phyloP scores from a whole-genome alignment of 2,329 filamentous ascomycete species.

The Juglanconis sp. region DNA sequence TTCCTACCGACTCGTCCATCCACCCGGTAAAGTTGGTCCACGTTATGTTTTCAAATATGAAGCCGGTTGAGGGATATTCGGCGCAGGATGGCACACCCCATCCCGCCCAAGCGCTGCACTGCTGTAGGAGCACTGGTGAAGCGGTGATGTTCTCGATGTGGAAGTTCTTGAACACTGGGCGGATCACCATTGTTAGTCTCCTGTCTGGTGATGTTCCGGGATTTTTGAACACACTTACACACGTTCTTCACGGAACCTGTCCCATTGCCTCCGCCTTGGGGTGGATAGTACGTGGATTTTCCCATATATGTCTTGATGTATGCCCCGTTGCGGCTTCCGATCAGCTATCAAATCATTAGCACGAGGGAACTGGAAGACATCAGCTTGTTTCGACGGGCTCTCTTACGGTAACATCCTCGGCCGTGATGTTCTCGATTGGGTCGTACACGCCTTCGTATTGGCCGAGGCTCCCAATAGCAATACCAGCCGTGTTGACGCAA shows the following conservation, averaged over 20 bases:
- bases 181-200: not conserved
- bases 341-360: not conserved
- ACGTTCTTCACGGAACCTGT: constrained; percentile 8
- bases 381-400: no score
- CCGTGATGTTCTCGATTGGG: constrained; percentile 6
- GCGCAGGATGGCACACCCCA: constrained; percentile 4
- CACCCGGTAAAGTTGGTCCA: constrained; percentile 10
- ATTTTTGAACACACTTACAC: not conserved
- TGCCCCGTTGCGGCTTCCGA: constrained; percentile 6
- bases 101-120: constrained; percentile 5
- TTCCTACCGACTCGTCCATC: constrained; percentile 7
- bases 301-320: constrained; percentile 12
- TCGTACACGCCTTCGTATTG: constrained; percentile 6
- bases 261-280: constrained; percentile 7
- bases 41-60: constrained; percentile 4
- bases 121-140: constrained; percentile 2
- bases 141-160: constrained; percentile 9
- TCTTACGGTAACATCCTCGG: constrained; percentile 3
- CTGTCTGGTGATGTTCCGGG: not conserved
- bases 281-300: constrained; percentile 7
- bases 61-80: constrained; percentile 3
- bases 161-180: constrained; percentile 3
- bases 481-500: constrained; percentile 2
- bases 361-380: not conserved
- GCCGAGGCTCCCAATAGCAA: constrained; percentile 6